phyloP scores from a whole-genome alignment of 805 yeast genomes.

The Isabelozyma rhagii region DNA sequence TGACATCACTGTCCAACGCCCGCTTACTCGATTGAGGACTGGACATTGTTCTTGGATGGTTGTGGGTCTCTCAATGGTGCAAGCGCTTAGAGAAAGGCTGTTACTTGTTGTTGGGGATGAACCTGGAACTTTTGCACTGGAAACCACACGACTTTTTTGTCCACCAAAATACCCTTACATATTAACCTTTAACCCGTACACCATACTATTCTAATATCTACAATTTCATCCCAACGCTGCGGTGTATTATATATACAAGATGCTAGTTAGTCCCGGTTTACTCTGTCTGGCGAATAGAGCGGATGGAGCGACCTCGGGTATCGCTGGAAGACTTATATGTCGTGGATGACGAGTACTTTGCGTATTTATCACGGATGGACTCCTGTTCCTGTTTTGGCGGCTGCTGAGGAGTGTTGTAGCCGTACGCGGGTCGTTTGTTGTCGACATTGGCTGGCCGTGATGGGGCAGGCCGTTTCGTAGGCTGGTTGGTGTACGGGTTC shows the following conservation, averaged over 20 bases:
- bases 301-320: constrained; percentile 7
- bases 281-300: constrained; percentile 10
- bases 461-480: background rate
- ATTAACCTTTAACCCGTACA: background rate
- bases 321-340: constrained; percentile 1
- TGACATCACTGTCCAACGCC: constrained; percentile 9
- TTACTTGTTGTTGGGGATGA: background rate
- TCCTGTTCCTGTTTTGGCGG: constrained; percentile 3
- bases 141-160: background rate
- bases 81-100: background rate
- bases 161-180: background rate
- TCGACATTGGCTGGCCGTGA: constrained; percentile 1
- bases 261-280: background rate
- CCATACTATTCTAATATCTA: background rate
- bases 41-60: constrained; percentile 6
- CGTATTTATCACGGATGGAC: constrained; percentile 18
- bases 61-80: background rate
- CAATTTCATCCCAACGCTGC: background rate
- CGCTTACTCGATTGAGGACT: constrained; percentile 14
- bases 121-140: background rate
- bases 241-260: background rate
- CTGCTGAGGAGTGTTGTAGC: constrained; percentile 1
- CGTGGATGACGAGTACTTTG: constrained; percentile 12
- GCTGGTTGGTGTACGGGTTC: constrained; percentile 7
- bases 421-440: background rate